Evolutionary conservation across 2,329 filamentous ascomycete genomes (phyloP).

Genomic region (Xylaria hypoxylon): DNA sequence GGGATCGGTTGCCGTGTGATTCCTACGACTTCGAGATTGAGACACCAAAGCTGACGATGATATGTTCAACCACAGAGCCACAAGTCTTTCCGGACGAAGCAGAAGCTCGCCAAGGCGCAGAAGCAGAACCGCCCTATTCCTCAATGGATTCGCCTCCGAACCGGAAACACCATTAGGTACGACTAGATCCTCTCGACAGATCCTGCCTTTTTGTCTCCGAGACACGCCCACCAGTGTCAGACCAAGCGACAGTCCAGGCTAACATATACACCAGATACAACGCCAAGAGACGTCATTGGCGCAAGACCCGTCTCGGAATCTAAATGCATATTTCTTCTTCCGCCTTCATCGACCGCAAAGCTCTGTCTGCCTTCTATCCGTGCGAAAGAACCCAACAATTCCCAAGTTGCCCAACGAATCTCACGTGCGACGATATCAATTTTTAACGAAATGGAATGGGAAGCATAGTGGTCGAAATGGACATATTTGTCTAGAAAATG

Average conservation of each 20-base stretch:
- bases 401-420: slow-evolving; percentile 36
- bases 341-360: slow-evolving; percentile 44
- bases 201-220: slow-evolving; percentile 4
- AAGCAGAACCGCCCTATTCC: slow-evolving; percentile 99
- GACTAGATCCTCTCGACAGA: slow-evolving; percentile 50
- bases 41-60: slow-evolving; percentile 35
- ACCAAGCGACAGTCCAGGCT: neutral
- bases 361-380: slow-evolving; percentile 29
- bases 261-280: slow-evolving; percentile 80
- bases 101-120: slow-evolving; percentile 99
- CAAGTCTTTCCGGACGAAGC: slow-evolving; percentile 99
- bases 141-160: slow-evolving; percentile 99
- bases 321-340: slow-evolving; percentile 72
- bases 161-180: slow-evolving; percentile 99
- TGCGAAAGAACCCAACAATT: slow-evolving; percentile 36
- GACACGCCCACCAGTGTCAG: neutral
- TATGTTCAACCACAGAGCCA: slow-evolving; percentile 76
- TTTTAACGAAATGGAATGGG: slow-evolving; percentile 27
- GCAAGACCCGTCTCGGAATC: slow-evolving; percentile 99
- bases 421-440: slow-evolving; percentile 30
- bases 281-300: slow-evolving; percentile 99
- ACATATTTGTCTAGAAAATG: slow-evolving; percentile 23
- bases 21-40: slow-evolving; percentile 1
- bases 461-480: slow-evolving; percentile 15
- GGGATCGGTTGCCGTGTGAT: neutral